phyloP scores from a whole-genome alignment of 805 yeast genomes.

The Candida pini region DNA sequence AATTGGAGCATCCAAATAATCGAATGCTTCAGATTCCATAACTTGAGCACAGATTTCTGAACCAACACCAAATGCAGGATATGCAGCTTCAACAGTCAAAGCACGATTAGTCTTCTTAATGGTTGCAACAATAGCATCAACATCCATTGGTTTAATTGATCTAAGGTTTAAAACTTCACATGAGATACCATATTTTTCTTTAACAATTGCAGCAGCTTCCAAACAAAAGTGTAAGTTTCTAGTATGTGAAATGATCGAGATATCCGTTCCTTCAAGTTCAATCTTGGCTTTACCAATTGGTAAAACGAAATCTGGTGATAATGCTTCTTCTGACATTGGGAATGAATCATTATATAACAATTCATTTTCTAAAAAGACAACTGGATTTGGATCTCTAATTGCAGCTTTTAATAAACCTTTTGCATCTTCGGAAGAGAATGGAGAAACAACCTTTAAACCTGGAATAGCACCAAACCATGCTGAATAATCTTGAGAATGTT shows the following conservation, averaged over 20 bases:
- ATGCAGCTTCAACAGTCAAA: slow-evolving; percentile 94
- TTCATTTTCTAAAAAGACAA: slow-evolving; percentile 93
- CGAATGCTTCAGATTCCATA: slow-evolving; percentile 98
- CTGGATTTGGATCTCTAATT: slow-evolving; percentile 98
- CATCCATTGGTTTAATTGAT: slow-evolving; percentile 94
- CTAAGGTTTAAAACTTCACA: slow-evolving; percentile 95
- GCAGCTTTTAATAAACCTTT: slow-evolving; percentile 96
- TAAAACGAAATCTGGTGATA: slow-evolving; percentile 80
- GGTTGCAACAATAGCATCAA: slow-evolving; percentile 75
- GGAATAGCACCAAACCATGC: slow-evolving; percentile 99
- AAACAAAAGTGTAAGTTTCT: slow-evolving; percentile 84
- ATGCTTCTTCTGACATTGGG: slow-evolving; percentile 83
- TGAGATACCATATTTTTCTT: slow-evolving; percentile 77
- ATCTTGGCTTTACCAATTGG: slow-evolving; percentile 96
- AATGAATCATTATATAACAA: slow-evolving; percentile 87
- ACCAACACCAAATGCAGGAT: slow-evolving; percentile 98
- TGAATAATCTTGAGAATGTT: slow-evolving; percentile 96
- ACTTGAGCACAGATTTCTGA: slow-evolving; percentile 96
- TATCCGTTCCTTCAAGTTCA: slow-evolving; percentile 88
- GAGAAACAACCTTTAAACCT: slow-evolving; percentile 94
- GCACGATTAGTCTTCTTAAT: slow-evolving; percentile 96
- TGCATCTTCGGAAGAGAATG: slow-evolving; percentile 92
- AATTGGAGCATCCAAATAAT: slow-evolving; percentile 96
- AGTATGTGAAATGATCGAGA: slow-evolving; percentile 85
- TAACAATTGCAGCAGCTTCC: slow-evolving; percentile 83